Evolutionary conservation across 768 basidiomycete species (phyloP), one percentile per base, ranked within the genome.

Genomic region (Pilatotrama ljubarskyi): DNA sequence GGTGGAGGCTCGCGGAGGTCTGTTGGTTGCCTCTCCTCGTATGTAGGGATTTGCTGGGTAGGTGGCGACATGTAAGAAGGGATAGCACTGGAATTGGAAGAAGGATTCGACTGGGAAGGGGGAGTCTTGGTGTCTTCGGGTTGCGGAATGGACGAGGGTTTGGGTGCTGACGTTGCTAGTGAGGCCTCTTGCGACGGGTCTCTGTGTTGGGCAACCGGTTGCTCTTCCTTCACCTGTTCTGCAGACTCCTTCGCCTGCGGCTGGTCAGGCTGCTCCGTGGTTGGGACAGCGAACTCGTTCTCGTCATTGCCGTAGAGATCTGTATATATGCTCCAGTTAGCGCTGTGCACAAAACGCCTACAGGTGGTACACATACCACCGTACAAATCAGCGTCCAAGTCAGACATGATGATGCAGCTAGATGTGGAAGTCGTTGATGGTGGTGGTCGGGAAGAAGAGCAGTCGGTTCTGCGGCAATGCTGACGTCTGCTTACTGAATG

Each of bases 331-430:
- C 24, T 46, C 14, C 5, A 36, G 9, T 18, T 9, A 22, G 10
- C 17, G 55, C 32, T 61, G 52, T 36, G 25, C 5, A 43, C 13
- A 55, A 40, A 22, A 40, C 24, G 65, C 13, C 48, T 15, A 20
- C 36, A 24, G 26, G 55, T 24, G 29, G 43, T 3, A 37, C 22
- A 69, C 85, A 57, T 71, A 91, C 93, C 93, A 69, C 91, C 91
- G 69, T 95, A 95, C 53, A 94, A 82, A 73, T 94, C 93, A 75
- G 90, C 90, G 73, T 93, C 90, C 73, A 91, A 87, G 77, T 91
- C 90, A 63, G 87, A 85, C 89, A 89, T 89, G 67, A 74, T 75
- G 61, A 42, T 15, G 25, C 29, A 32, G 17, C n/a, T 35, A 50
- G 17, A 17, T 35, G 73, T 87, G 84, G 76, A 87, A 86, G 63